Evolutionary conservation across 2,329 filamentous ascomycete species (phyloP).

Genomic region (Phialocephala subalpina): DNA sequence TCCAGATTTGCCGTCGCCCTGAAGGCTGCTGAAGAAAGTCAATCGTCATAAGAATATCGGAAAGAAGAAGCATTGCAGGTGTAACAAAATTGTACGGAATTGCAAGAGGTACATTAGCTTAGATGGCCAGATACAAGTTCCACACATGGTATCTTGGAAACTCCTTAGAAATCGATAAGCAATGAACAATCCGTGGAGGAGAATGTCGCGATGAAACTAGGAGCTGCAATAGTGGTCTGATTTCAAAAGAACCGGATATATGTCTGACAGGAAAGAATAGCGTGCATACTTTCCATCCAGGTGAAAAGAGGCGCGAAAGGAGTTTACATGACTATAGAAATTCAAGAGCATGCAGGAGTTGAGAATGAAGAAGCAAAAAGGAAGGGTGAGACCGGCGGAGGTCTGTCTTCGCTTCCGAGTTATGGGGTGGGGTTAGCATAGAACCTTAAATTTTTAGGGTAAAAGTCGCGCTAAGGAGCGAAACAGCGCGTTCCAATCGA

Average conservation of each 20-base stretch:
- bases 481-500: neutral
- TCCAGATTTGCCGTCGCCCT: conserved; percentile 74
- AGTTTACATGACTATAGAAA: neutral
- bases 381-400: neutral
- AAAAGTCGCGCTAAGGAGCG: neutral
- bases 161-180: neutral
- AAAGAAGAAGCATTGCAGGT: neutral
- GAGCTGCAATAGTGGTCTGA: neutral
- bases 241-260: neutral
- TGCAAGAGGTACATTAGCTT: neutral
- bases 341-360: neutral
- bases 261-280: neutral
- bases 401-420: neutral
- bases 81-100: neutral
- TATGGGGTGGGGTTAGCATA: neutral
- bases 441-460: neutral
- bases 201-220: neutral
- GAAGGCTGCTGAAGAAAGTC: conserved; percentile 55
- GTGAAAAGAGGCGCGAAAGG: neutral
- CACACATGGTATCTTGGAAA: neutral
- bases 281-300: neutral
- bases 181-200: neutral
- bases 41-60: neutral
- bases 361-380: neutral
- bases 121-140: neutral